Evolutionary conservation across 2,329 filamentous ascomycete species (phyloP).

Genomic region (Beauveria rudraprayagi): DNA sequence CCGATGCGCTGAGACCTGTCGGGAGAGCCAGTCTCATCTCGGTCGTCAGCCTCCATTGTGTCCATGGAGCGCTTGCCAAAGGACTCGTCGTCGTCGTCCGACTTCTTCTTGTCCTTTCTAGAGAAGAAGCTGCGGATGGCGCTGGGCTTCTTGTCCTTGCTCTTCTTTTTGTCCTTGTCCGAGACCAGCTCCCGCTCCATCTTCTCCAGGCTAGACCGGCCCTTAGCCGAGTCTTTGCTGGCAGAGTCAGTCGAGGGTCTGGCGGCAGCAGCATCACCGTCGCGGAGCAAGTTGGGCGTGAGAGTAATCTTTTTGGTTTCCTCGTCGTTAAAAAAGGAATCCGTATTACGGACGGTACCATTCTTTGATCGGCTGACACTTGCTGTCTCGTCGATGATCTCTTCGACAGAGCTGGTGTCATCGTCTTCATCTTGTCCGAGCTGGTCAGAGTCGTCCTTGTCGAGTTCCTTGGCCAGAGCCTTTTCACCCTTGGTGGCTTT

Average conservation of each 20-base stretch:
- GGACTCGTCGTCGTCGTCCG: slow-evolving; percentile 52
- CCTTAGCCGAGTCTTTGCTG: slow-evolving; percentile 40
- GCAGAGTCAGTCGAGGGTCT: slow-evolving; percentile 41
- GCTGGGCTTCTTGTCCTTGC: slow-evolving; percentile 55
- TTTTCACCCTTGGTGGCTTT: background rate
- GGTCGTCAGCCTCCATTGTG: slow-evolving; percentile 36
- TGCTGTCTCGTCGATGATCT: slow-evolving; percentile 47
- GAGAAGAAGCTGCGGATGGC: slow-evolving; percentile 55
- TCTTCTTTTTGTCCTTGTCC: slow-evolving; percentile 67
- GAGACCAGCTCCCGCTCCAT: slow-evolving; percentile 43
- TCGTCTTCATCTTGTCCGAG: slow-evolving; percentile 12
- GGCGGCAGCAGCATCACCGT: slow-evolving; percentile 54
- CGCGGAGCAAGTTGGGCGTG: slow-evolving; percentile 83
- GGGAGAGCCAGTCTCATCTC: slow-evolving; percentile 37
- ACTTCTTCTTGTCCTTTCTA: slow-evolving; percentile 51
- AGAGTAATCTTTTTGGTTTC: slow-evolving; percentile 97
- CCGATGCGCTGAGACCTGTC: slow-evolving; percentile 52
- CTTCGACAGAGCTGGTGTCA: slow-evolving; percentile 54
- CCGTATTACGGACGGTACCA: slow-evolving; percentile 80
- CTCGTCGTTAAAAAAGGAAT: slow-evolving; percentile 95
- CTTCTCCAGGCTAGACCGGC: slow-evolving; percentile 67
- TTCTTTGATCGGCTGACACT: slow-evolving; percentile 63
- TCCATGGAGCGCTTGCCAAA: slow-evolving; percentile 58
- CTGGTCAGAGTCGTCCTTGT: slow-evolving; percentile 4
- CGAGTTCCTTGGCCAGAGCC: background rate